Evolutionary conservation across 1,139 yeast species (phyloP).

Genomic region (Candida sanyaensis): DNA sequence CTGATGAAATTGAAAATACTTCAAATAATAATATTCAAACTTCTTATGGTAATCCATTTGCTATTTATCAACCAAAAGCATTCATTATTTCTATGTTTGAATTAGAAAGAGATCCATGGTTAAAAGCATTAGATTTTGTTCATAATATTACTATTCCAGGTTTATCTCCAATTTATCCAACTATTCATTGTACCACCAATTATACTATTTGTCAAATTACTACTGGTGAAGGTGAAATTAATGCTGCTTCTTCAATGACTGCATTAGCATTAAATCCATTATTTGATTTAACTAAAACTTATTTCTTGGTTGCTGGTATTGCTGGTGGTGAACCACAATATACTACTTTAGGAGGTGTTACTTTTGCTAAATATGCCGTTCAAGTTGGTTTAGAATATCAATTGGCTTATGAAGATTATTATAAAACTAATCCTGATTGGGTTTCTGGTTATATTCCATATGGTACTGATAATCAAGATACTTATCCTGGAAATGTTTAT

Average conservation of each 20-base stretch:
- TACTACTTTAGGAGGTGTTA: constrained; percentile 55
- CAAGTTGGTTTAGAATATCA: constrained; percentile 65
- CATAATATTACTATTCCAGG: constrained; percentile 63
- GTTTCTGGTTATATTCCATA: constrained; percentile 60
- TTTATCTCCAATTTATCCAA: constrained; percentile 60
- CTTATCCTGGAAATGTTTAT: constrained; percentile 57
- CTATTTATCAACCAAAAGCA: constrained; percentile 54
- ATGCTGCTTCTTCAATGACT: constrained; percentile 62
- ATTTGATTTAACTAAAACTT: constrained; percentile 60
- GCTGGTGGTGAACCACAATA: constrained; percentile 62
- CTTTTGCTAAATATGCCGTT: constrained; percentile 62
- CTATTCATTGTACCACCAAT: constrained; percentile 55
- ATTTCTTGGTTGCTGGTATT: constrained; percentile 66
- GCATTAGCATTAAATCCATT: constrained; percentile 56
- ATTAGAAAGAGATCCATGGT: constrained; percentile 58
- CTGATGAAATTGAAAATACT: constrained; percentile 14
- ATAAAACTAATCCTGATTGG: constrained; percentile 56
- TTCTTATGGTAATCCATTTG: constrained; percentile 34
- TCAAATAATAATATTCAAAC: constrained; percentile 23
- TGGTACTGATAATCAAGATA: constrained; percentile 51
- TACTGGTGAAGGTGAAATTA: constrained; percentile 70
- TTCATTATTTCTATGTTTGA: constrained; percentile 59
- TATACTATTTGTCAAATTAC: constrained; percentile 61
- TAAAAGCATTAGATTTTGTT: constrained; percentile 45
- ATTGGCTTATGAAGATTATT: constrained; percentile 47